Evolutionary conservation across 345 rosid species (phyloP).

Genomic region (Reutealis trisperma): DNA sequence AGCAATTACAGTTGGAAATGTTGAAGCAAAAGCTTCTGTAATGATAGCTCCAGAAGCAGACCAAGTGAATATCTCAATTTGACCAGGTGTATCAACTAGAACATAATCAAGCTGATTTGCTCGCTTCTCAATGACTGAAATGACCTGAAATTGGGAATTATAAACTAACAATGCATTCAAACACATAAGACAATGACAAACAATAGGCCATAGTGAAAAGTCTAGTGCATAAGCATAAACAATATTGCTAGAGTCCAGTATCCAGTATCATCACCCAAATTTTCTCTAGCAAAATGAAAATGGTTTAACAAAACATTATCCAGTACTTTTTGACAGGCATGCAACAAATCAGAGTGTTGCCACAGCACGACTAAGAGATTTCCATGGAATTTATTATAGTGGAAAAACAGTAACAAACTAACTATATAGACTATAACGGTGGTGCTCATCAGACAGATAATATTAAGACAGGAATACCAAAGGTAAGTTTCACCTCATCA

Average conservation of each 20-base stretch:
- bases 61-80: slow-evolving; percentile 90
- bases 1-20: slow-evolving; percentile 75
- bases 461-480: background rate
- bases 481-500: slow-evolving; percentile 55
- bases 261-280: background rate
- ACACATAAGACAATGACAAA: background rate
- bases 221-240: background rate
- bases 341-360: no score
- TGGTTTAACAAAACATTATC: no score
- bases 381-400: no score
- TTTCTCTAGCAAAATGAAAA: no score
- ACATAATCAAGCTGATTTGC: slow-evolving; percentile 89
- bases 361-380: no score
- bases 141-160: slow-evolving; percentile 44
- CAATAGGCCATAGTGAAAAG: background rate
- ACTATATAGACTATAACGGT: background rate
- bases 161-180: background rate
- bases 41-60: slow-evolving; percentile 93
- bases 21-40: slow-evolving; percentile 86
- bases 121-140: slow-evolving; percentile 71
- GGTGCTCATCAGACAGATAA: background rate
- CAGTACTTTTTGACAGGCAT: no score
- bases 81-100: slow-evolving; percentile 89
- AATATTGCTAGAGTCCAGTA: background rate
- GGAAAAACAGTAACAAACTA: no score